phyloP scores from a whole-genome alignment of 768 basidiomycete species.

The Trametes gibbosa region DNA sequence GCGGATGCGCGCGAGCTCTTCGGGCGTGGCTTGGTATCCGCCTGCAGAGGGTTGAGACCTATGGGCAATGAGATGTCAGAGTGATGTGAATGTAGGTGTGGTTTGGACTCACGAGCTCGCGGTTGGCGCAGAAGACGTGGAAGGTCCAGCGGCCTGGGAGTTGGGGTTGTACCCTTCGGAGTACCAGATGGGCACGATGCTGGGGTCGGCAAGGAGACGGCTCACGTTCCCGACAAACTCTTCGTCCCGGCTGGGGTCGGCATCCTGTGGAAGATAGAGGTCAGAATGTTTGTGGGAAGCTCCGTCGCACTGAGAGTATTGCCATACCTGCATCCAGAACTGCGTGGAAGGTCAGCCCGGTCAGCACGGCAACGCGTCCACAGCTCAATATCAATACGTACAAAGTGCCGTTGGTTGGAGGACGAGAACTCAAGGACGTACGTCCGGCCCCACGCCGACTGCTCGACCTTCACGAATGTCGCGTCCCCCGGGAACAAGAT shows the following conservation, averaged over 20 bases:
- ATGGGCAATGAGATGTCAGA: background rate
- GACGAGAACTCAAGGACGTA: constrained; percentile 92
- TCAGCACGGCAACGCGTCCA: background rate
- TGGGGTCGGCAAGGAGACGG: constrained; percentile 63
- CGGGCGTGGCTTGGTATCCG: constrained; percentile 42
- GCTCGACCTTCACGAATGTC: constrained; percentile 68
- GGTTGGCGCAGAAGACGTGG: constrained; percentile 40
- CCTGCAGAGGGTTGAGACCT: constrained; percentile 2
- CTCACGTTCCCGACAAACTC: constrained; percentile 77
- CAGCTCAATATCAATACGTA: constrained; percentile 39
- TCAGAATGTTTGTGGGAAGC: background rate
- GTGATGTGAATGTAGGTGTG: background rate
- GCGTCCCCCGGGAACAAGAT: constrained; percentile 89
- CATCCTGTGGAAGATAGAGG: constrained; percentile 50
- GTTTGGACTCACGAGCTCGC: constrained; percentile 12
- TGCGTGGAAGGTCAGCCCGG: constrained; percentile 26
- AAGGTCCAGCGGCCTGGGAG: constrained; percentile 39
- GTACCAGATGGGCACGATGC: constrained; percentile 59
- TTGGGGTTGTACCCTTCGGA: constrained; percentile 45
- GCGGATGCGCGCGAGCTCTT: constrained; percentile 63
- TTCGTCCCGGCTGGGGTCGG: constrained; percentile 60
- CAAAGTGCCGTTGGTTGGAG: constrained; percentile 87
- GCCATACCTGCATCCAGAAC: constrained; percentile 84
- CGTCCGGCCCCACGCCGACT: constrained; percentile 64
- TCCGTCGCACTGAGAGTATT: background rate